Base-by-base conservation (phyloP, 306 rosid genomes). In the Casuarina equisetifolia region DNA sequence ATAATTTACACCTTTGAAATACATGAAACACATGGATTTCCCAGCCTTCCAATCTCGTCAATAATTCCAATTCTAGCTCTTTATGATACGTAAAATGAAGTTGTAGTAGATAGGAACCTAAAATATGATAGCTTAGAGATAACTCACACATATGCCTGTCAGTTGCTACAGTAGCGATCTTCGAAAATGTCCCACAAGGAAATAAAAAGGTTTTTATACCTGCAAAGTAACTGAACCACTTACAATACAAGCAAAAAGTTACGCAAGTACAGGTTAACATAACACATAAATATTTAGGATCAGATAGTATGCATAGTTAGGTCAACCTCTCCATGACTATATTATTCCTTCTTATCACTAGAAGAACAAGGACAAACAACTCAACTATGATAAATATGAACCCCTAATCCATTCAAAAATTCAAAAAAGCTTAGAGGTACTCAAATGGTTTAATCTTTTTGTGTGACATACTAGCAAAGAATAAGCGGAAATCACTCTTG, bases 171-270 rank as follows among this genome's bases (percentile, higher is more conserved):
- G 90, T 81, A 39, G 98, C 94, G 80, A 96, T 92, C 89, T 82
- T 96, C 50, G 99, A 86, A 80, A 96, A 86, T 64, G 99, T 92
- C 72, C 98, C 99, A 59, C 99, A 96, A 80, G 99, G 99, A 75
- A 74, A 96, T 90, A 91, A 92, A 84, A 86, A 87, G 35, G 99
- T 96, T 91, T 85, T 92, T 79, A 88, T 68, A 84, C 99, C 98
- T 96, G 97, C 83, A 82, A 72, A 71, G 20, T 43, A 74, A 75
- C 54, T 70, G 32, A 19, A 36, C 36, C 13, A 58, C 38, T 81
- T 77, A 75, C 58, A 64, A 78, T 15, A 74, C 76, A 79, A 9
- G 13, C 43, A 35, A 68, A 68, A 67, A 36, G 3, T 20, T 68
- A 20, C 76, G 77, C 59, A 67, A 48, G 25, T 38, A 44, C 71